Evolutionary conservation across 306 rosid genomes (phyloP), one percentile per base, ranked within the genome.

Genomic region (Gastrolobium villosum): DNA sequence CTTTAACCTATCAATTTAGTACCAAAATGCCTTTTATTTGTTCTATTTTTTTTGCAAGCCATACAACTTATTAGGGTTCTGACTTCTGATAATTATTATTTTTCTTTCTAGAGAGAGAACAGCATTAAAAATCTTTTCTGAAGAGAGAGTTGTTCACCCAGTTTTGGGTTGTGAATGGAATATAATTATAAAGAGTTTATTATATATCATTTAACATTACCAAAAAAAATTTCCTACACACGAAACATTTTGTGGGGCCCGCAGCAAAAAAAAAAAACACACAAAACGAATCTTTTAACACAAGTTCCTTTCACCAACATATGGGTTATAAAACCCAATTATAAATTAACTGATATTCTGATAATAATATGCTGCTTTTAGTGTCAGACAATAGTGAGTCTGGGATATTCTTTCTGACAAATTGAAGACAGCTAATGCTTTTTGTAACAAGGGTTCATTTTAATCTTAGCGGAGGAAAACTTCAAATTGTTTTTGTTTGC

Each of bases 141-240:
- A 45, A 28, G n/a, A n/a, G n/a, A n/a, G n/a, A n/a, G n/a, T n/a
- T n/a, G n/a, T 62, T 53, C 36, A 32, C 67, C 60, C 36, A 20
- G 28, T 46, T 70, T 79, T 55, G 61, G 61, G 50, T 49, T 35
- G 37, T 75, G 37, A 79, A 37, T 69, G 61, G 54, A 49, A 72
- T 65, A 32, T 43, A 41, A 77, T 48, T 43, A 31, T 52, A 8
- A 64, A 57, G n/a, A n/a, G n/a, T n/a, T n/a, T n/a, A n/a, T n/a
- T n/a, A n/a, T n/a, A n/a, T n/a, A n/a, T n/a, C n/a, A n/a, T n/a
- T n/a, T n/a, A n/a, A n/a, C n/a, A n/a, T n/a, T n/a, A n/a, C n/a
- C n/a, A n/a, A n/a, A n/a, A n/a, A n/a, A n/a, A n/a, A n/a, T n/a
- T n/a, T n/a, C n/a, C n/a, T n/a, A n/a, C n/a, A n/a, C n/a, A n/a